phyloP scores from a whole-genome alignment of 2,329 filamentous ascomycete species.

The Alternaria novae-zelandiae region DNA sequence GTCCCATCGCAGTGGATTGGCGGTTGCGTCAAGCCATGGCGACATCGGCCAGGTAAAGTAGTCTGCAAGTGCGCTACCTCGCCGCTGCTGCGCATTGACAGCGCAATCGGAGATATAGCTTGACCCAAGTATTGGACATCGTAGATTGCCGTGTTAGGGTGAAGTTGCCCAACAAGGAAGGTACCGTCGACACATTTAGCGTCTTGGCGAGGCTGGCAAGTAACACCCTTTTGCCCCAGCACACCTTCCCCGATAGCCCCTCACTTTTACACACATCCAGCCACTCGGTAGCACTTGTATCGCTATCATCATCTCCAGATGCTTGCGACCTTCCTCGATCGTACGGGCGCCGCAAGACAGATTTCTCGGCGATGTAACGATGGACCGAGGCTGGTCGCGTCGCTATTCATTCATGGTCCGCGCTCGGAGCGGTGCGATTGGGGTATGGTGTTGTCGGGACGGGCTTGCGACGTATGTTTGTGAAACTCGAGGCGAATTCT shows the following conservation, averaged over 20 bases:
- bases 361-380: constrained; percentile 18
- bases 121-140: constrained; percentile 25
- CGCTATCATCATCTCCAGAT: constrained; percentile 22
- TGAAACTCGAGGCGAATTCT: constrained; percentile 11
- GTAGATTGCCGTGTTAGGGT: constrained; percentile 31
- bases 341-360: constrained; percentile 10
- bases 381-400: constrained; percentile 14
- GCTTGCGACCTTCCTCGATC: constrained; percentile 36
- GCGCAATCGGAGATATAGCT: constrained; percentile 36
- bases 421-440: constrained; percentile 24
- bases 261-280: constrained; percentile 20
- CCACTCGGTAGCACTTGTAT: constrained; percentile 29
- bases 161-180: constrained; percentile 31
- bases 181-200: constrained; percentile 24
- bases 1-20: constrained; percentile 20
- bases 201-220: constrained; percentile 31
- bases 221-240: constrained; percentile 21
- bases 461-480: constrained; percentile 11
- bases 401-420: constrained; percentile 33
- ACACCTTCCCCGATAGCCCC: constrained; percentile 25
- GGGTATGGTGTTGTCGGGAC: constrained; percentile 6
- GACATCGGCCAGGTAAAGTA: constrained; percentile 25
- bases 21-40: constrained; percentile 29
- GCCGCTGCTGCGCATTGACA: constrained; percentile 26
- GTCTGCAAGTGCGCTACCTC: constrained; percentile 11